Evolutionary conservation across 352 stramenopile genomes (phyloP).

Genomic region (Globisporangium megalacanthum): DNA sequence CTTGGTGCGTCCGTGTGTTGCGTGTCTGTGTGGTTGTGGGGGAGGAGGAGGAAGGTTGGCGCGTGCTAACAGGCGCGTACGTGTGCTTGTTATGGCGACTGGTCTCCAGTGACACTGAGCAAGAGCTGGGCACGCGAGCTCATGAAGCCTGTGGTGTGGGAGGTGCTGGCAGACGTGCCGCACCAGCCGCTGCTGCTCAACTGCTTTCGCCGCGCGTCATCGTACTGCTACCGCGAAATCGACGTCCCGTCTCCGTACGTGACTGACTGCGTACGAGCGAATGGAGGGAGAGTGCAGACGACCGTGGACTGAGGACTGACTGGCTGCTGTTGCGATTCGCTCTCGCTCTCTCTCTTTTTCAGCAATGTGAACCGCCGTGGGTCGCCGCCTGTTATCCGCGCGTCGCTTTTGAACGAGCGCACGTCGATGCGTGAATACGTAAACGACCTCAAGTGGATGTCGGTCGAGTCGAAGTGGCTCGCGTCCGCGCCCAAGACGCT

Average conservation of each 20-base stretch:
- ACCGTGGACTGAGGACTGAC: too few species aligned
- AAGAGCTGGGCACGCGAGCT: conserved; percentile 72
- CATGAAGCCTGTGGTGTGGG: conserved; percentile 79
- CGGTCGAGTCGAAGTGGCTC: conserved; percentile 67
- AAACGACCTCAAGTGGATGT: conserved; percentile 74
- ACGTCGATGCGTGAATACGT: conserved; percentile 86
- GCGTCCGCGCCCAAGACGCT: conserved; percentile 34
- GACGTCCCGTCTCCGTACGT: conserved; percentile 81
- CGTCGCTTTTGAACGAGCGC: conserved; percentile 75
- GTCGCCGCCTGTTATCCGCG: conserved; percentile 76
- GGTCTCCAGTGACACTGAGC: conserved; percentile 50
- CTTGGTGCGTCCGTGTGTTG: conserved; percentile 28
- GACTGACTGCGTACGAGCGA: neutral
- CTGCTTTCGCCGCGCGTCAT: conserved; percentile 78
- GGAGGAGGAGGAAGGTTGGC: neutral
- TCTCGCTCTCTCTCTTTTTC: neutral
- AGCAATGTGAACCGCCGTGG: conserved; percentile 86
- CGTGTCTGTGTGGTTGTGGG: conserved; percentile 1
- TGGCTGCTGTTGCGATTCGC: neutral
- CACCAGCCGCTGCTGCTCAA: conserved; percentile 72
- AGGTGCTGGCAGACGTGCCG: conserved; percentile 73
- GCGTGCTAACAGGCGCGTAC: neutral
- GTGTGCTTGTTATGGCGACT: neutral
- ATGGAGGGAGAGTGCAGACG: too few species aligned
- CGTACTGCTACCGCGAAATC: conserved; percentile 84